These are phyloP conservation scores for Stygiomarasmius scandens DNA, from an alignment of 1,284 basidiomycete genomes.

Conservation along the genomic window DNA sequence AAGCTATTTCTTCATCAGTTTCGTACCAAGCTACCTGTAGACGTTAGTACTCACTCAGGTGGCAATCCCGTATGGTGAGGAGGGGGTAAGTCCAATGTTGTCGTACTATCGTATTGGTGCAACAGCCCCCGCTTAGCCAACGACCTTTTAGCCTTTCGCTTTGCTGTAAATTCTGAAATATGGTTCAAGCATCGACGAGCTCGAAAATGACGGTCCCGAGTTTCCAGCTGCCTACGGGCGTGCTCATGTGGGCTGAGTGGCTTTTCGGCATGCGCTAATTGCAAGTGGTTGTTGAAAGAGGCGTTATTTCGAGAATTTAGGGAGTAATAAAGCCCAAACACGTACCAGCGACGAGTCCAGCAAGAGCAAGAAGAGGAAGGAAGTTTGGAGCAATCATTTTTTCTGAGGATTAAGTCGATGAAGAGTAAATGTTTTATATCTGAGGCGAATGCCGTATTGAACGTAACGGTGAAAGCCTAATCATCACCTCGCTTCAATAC, in stretches of 20 bases:
- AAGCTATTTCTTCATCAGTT: constrained; percentile 2
- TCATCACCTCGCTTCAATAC: too few relatives aligned
- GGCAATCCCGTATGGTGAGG: neutral
- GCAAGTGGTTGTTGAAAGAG: too few relatives aligned
- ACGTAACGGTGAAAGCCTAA: too few relatives aligned
- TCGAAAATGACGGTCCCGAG: constrained; percentile 1
- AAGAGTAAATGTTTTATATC: too few relatives aligned
- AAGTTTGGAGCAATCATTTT: too few relatives aligned
- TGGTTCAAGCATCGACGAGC: neutral
- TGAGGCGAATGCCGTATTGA: too few relatives aligned
- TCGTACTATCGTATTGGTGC: neutral
- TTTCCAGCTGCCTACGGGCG: neutral
- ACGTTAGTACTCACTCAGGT: neutral
- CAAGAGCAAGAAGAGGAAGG: too few relatives aligned
- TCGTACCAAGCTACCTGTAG: neutral
- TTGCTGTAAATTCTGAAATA: constrained; percentile 3
- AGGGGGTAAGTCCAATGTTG: neutral
- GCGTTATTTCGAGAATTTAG: too few relatives aligned
- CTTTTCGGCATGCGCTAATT: neutral
- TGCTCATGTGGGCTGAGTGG: neutral
- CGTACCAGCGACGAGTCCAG: too few relatives aligned
- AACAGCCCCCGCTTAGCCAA: neutral
- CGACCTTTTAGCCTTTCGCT: constrained; percentile 4
- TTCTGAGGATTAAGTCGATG: too few relatives aligned
- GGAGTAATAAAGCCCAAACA: too few relatives aligned